Evolutionary conservation across 192 early-diverging fungal genomes (phyloP), one percentile per base, ranked within the genome.

Genomic region (Coemansia sp.): DNA sequence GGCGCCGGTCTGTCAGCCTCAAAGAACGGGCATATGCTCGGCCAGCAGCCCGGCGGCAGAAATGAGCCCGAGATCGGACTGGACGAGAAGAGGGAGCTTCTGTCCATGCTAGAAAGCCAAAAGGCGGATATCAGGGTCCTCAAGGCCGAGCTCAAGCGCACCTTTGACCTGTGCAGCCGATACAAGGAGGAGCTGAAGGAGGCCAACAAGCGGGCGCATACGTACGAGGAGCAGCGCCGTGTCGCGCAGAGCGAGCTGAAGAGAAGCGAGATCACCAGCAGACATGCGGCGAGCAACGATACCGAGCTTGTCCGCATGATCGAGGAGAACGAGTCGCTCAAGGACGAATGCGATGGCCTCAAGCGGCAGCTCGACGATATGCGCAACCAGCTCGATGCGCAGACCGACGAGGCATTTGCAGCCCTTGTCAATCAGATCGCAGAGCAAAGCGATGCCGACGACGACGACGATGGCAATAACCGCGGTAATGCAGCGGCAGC

Each of bases 181-280:
- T 52, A 20, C 24, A 23, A 52, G 8, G 27, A 28, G 24, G 50
- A 52, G 6, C 64, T 72, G 29, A 62, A 64, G 53, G 52, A 49
- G 54, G 35, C 64, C 22, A 42, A 57, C 23, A 64, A 58, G 25
- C 49, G 55, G 54, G 55, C 60, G 61, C 71, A 58, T 50, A 65
- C 64, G 20, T 55, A 57, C 57, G 68, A 70, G 49, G 76, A 79
- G 47, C 62, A 70, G 58, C 76, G 64, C 30, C 67, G 68, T 35
- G 23, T 25, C 1, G 8, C 70, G 49, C 76, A 70, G 68, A 55
- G 49, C 23, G 67, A 69, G 51, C 58, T 78, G 70, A 78, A 69
- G 71, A 60, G 51, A 52, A 60, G 24, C 23, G 30, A 59, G 55
- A 58, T 39, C 1, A 63, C 27, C 32, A 65, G 55, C 47, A 56